A percentile compares a stretch with the other conserved stretches of the same genome.
Conservation (phyloP, 495 filamentous ascomycete genomes). For the Glarea lozoyensis region DNA sequence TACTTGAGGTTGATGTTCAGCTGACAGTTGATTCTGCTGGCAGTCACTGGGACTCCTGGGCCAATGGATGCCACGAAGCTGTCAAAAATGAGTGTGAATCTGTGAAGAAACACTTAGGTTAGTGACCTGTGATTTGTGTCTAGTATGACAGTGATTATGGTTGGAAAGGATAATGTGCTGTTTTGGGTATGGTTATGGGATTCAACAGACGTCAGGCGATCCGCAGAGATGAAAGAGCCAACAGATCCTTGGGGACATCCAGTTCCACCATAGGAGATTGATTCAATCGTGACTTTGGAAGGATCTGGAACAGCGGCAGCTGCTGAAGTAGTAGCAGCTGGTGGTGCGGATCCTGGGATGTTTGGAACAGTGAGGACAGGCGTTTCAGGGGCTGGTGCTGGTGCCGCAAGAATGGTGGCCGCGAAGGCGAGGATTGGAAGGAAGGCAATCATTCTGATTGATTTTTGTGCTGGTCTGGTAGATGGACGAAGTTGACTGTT, state of each 20-base stretch:
- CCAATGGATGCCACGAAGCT: conserved; percentile 37
- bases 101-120: conserved; percentile 15
- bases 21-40: conserved; percentile 42
- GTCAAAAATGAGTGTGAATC: conserved; percentile 39
- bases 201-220: conserved; percentile 20
- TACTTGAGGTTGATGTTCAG: conserved; percentile 40
- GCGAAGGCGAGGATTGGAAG: conserved; percentile 7
- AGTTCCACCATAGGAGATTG: conserved; percentile 38
- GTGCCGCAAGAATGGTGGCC: conserved; percentile 6
- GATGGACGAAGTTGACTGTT: neutral
- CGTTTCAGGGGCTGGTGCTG: neutral
- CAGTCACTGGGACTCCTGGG: conserved; percentile 24
- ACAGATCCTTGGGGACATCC: conserved; percentile 39
- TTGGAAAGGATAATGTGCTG: too few species aligned
- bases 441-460: conserved; percentile 11
- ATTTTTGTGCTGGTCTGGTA: neutral
- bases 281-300: conserved; percentile 25
- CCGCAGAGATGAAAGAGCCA: conserved; percentile 29
- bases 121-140: too few species aligned
- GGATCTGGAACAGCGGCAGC: conserved; percentile 7
- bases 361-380: conserved; percentile 8
- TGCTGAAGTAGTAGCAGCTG: neutral
- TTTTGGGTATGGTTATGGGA: neutral
- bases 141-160: too few species aligned
- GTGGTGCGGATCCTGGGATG: neutral